Percentiles rank a stretch among this genome's conserved stretches.
Conservation (phyloP, 176 grass and related monocot species). For the Rhipidocladum racemiflorum region DNA sequence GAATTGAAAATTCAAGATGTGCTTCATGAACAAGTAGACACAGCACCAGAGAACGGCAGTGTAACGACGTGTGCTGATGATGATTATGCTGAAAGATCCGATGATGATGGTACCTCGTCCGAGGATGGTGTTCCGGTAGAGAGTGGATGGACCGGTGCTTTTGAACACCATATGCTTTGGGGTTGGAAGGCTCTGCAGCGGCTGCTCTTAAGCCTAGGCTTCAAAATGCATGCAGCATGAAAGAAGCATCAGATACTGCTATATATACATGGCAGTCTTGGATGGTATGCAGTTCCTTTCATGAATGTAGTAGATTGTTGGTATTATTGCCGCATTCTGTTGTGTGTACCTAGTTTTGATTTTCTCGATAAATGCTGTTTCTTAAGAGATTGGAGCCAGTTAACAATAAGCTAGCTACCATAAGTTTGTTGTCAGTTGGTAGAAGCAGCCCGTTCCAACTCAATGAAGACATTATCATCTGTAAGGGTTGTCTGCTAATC, state of each 20-base stretch:
- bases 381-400: constrained; percentile 13
- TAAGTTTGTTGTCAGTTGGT: neutral
- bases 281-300: neutral
- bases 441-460: neutral
- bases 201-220: too few species aligned
- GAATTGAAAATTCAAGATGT: constrained; percentile 4
- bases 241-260: too few species aligned
- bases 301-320: constrained; percentile 7
- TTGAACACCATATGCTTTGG: constrained; percentile 45
- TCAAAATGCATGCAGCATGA: too few species aligned
- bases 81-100: too few species aligned
- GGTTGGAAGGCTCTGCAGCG: too few species aligned
- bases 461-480: neutral
- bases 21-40: neutral
- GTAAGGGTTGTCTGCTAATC: neutral
- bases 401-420: constrained; percentile 25
- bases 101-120: too few species aligned
- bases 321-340: neutral
- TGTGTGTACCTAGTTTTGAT: constrained; percentile 30
- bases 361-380: constrained; percentile 19
- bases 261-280: too few species aligned
- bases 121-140: constrained; percentile 30
- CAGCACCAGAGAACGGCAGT: neutral
- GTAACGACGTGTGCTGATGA: too few species aligned
- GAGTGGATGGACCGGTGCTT: constrained; percentile 13